Percentiles rank a stretch among this genome's conserved stretches.
These are phyloP conservation scores for Melampsora americana DNA, from an alignment of 1,284 basidiomycete species.

Conservation along the genomic window DNA sequence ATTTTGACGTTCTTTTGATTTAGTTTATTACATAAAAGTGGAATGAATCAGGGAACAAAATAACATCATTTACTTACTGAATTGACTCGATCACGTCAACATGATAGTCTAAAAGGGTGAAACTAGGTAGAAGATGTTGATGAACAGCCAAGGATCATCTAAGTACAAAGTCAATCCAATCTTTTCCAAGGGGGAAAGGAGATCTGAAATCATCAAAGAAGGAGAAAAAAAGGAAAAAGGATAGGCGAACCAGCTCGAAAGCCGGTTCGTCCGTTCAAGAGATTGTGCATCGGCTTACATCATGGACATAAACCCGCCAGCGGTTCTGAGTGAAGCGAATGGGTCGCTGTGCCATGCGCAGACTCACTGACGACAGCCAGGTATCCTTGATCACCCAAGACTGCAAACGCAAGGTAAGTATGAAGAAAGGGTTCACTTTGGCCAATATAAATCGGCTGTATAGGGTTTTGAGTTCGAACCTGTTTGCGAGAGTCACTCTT, in stretches of 20 bases:
- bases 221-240: slow-evolving; percentile 12
- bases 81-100: too few species aligned
- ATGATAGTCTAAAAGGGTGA: too few species aligned
- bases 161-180: too few species aligned
- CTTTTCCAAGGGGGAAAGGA: too few species aligned
- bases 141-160: too few species aligned
- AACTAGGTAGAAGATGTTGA: too few species aligned
- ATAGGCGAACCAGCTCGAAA: slow-evolving; percentile 45
- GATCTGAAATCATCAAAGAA: too few species aligned
- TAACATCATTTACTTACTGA: too few species aligned
- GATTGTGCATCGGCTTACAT: slow-evolving; percentile 45
- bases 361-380: slow-evolving; percentile 44
- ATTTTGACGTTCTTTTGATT: too few species aligned
- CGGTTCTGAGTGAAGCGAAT: slow-evolving; percentile 36
- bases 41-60: too few species aligned
- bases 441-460: not conserved
- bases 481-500: not conserved
- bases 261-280: slow-evolving; percentile 45
- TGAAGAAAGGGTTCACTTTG: not conserved
- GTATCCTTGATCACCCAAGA: slow-evolving; percentile 44
- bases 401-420: slow-evolving; percentile 46
- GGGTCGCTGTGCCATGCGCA: slow-evolving; percentile 44
- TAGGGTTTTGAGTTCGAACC: not conserved
- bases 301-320: slow-evolving; percentile 45
- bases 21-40: too few species aligned